These are phyloP conservation scores for Ganoderma resinaceum DNA, from an alignment of 1,284 basidiomycete genomes.

Conservation along the genomic window DNA sequence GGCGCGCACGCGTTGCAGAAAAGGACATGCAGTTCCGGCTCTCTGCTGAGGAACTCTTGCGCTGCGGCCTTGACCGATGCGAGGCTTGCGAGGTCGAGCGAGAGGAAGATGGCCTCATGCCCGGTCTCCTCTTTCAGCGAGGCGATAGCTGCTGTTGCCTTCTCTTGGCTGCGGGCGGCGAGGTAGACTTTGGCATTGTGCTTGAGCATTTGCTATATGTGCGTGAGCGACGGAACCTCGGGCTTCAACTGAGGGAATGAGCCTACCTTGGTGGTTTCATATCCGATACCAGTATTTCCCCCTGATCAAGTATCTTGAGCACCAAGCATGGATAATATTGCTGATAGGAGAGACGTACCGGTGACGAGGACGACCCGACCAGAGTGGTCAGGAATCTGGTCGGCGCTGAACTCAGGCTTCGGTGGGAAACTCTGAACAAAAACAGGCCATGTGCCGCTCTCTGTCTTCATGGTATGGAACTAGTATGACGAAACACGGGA, in stretches of 20 bases:
- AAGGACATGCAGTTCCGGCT: slow-evolving; percentile 54
- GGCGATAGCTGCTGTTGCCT: slow-evolving; percentile 51
- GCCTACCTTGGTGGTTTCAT: slow-evolving; percentile 40
- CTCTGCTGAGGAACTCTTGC: slow-evolving; percentile 51
- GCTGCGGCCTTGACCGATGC: slow-evolving; percentile 49
- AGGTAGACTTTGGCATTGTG: slow-evolving; percentile 61
- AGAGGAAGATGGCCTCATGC: slow-evolving; percentile 49
- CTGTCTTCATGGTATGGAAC: not conserved
- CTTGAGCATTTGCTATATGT: slow-evolving; percentile 47
- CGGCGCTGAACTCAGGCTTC: slow-evolving; percentile 35
- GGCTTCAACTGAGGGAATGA: not conserved
- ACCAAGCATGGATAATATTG: too few relatives aligned
- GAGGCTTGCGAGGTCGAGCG: slow-evolving; percentile 57
- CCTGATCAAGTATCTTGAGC: slow-evolving; percentile 28
- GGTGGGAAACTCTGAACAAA: slow-evolving; percentile 10
- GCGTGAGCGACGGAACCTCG: too few relatives aligned
- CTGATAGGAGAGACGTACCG: slow-evolving; percentile 28
- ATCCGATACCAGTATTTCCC: slow-evolving; percentile 51
- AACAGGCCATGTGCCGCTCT: not conserved
- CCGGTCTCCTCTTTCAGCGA: slow-evolving; percentile 46
- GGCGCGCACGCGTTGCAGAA: slow-evolving; percentile 57
- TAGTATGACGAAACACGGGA: not conserved
- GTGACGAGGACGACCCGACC: slow-evolving; percentile 51
- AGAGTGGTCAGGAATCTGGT: slow-evolving; percentile 46
- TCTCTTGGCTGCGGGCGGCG: slow-evolving; percentile 48